Evolutionary conservation across 768 basidiomycete genomes (phyloP).

Genomic region (Boletellus ananas): DNA sequence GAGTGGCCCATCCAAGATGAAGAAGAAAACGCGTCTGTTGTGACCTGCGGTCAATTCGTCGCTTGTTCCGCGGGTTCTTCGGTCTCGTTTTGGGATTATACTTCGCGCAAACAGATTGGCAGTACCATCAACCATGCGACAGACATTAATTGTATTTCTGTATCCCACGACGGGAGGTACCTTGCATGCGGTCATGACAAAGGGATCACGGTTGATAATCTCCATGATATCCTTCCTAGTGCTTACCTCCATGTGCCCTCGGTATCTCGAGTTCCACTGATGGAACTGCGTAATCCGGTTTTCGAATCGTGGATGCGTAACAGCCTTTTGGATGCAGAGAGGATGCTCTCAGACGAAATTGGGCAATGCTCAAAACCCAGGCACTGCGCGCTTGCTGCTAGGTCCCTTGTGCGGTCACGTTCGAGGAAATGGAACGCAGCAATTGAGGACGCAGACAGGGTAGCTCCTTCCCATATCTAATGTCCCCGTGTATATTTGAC

Average conservation of each 20-base stretch:
- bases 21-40: neutral
- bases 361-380: neutral
- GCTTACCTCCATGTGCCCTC: neutral
- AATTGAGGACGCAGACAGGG: neutral
- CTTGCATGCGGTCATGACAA: constrained; percentile 5
- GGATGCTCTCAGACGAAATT: neutral
- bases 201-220: neutral
- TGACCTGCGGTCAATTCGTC: neutral
- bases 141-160: neutral
- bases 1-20: constrained; percentile 1
- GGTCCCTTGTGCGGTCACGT: neutral
- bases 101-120: neutral
- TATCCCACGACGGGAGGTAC: constrained; percentile 6
- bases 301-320: neutral
- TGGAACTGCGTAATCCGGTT: neutral
- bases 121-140: neutral
- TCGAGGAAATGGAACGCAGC: neutral
- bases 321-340: neutral
- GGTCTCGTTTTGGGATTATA: constrained; percentile 7
- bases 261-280: neutral
- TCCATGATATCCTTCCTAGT: neutral
- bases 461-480: neutral
- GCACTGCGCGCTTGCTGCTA: neutral
- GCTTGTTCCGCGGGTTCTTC: constrained; percentile 2
- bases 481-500: neutral